Percentiles rank a stretch among this genome's conserved stretches.
Conservation (phyloP, 2,329 filamentous ascomycete genomes). For the Rhynchosporium graminicola region DNA sequence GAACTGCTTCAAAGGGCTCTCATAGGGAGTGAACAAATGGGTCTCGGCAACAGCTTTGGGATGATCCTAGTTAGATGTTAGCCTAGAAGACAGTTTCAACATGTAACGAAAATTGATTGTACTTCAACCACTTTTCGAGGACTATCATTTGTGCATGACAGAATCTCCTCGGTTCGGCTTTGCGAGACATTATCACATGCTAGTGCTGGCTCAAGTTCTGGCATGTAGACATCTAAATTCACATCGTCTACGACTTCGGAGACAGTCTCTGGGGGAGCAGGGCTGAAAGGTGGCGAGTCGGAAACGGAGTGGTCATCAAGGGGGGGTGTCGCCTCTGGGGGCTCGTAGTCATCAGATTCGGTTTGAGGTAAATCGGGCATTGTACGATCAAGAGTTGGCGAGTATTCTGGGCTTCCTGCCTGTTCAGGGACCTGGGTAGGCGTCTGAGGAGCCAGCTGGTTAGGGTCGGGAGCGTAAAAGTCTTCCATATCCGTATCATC, state of each 20-base stretch:
- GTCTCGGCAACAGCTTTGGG: constrained; percentile 18
- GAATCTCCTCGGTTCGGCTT: constrained; percentile 25
- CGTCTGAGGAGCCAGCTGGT: constrained; percentile 20
- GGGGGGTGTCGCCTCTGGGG: constrained; percentile 47
- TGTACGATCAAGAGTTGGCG: constrained; percentile 29
- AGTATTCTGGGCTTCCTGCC: constrained; percentile 31
- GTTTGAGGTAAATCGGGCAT: constrained; percentile 25
- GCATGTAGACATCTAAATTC: constrained; percentile 27
- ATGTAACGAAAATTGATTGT: constrained; percentile 26
- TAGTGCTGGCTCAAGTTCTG: constrained; percentile 31
- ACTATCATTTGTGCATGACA: constrained; percentile 25
- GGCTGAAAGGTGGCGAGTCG: constrained; percentile 46
- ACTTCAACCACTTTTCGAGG: constrained; percentile 32
- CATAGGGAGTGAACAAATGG: constrained; percentile 61
- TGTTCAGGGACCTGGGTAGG: constrained; percentile 23
- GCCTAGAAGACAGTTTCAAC: constrained; percentile 24
- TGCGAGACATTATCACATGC: constrained; percentile 13
- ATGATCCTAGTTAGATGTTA: constrained; percentile 31
- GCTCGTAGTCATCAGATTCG: constrained; percentile 57
- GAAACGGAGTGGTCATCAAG: constrained; percentile 25
- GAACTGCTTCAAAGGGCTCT: constrained; percentile 80
- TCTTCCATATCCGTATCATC: constrained; percentile 34
- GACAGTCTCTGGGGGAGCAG: constrained; percentile 41
- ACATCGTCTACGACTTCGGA: constrained; percentile 30
- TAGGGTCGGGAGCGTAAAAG: constrained; percentile 29